phyloP scores from a whole-genome alignment of 805 yeast genomes.

The Candida lessepsii region DNA sequence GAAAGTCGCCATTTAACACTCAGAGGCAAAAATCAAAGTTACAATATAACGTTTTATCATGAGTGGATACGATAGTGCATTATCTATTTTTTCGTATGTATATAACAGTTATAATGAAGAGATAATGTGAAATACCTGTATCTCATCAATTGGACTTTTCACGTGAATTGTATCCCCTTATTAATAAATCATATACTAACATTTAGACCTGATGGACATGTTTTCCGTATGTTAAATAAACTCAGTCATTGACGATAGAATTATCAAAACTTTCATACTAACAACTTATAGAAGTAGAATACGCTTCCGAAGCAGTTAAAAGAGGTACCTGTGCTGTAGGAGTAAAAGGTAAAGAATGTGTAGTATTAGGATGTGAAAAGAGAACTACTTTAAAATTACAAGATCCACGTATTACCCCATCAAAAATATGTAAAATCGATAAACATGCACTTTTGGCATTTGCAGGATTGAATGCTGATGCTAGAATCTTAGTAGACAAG shows the following conservation, averaged over 20 bases:
- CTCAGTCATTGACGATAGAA: background rate
- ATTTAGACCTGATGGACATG: constrained; percentile 95
- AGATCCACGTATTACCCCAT: constrained; percentile 94
- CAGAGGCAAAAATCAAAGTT: constrained; percentile 11
- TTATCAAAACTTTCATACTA: constrained; percentile 22
- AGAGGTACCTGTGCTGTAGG: constrained; percentile 99
- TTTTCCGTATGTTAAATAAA: constrained; percentile 64
- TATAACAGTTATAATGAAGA: no score
- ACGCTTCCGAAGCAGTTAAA: constrained; percentile 96
- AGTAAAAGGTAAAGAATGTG: constrained; percentile 83
- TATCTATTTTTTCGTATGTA: constrained; percentile 91
- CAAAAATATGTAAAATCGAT: constrained; percentile 89
- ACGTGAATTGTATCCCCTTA: no score
- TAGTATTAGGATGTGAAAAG: constrained; percentile 95
- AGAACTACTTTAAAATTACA: constrained; percentile 93
- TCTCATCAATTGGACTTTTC: no score
- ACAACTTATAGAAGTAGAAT: constrained; percentile 73
- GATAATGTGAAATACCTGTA: no score
- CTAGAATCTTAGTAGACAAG: constrained; percentile 88
- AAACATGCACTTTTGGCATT: constrained; percentile 88
- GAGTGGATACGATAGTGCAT: constrained; percentile 99
- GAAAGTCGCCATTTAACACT: constrained; percentile 4
- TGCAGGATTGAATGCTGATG: constrained; percentile 98
- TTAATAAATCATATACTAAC: constrained; percentile 26
- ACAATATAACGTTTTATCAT: constrained; percentile 40